Conservation (phyloP, 352 stramenopile species). For the Pythium sukuiense region DNA sequence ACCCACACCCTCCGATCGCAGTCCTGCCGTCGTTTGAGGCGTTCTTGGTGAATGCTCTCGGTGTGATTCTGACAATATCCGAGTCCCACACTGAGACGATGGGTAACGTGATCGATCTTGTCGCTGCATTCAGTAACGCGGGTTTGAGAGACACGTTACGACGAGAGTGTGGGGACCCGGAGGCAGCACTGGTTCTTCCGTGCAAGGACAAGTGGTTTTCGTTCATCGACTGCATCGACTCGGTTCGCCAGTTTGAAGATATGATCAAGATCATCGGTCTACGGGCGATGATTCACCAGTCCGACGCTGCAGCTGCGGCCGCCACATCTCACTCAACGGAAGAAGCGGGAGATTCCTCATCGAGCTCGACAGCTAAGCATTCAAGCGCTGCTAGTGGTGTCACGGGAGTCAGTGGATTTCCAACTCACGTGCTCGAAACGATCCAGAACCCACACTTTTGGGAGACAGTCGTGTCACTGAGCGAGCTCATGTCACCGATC, state of each 20-base stretch:
- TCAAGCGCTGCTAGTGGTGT: background rate
- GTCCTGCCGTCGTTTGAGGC: conserved; percentile 33
- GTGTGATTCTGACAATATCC: conserved; percentile 56
- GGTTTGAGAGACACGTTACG: conserved; percentile 55
- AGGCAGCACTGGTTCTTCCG: conserved; percentile 52
- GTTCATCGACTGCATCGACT: conserved; percentile 81
- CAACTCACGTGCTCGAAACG: conserved; percentile 42
- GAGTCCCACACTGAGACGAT: conserved; percentile 52
- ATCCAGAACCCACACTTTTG: conserved; percentile 73
- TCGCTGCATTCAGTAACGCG: conserved; percentile 62
- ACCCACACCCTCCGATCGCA: conserved; percentile 19
- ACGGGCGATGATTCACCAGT: conserved; percentile 23
- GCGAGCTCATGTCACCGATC: conserved; percentile 75
- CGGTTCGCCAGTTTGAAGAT: conserved; percentile 75
- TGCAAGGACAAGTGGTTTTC: conserved; percentile 59
- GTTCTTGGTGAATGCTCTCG: conserved; percentile 37
- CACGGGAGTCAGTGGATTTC: conserved; percentile 25
- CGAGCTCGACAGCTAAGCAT: background rate
- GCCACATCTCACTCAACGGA: background rate
- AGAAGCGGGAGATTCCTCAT: background rate
- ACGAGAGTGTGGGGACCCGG: conserved; percentile 64
- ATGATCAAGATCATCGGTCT: conserved; percentile 83
- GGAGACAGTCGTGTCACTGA: conserved; percentile 71
- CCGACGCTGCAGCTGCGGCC: conserved; percentile 3
- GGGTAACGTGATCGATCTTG: conserved; percentile 67